Evolutionary conservation across 169 alveolate species (phyloP).

Genomic region (Nephromyces sp.): DNA sequence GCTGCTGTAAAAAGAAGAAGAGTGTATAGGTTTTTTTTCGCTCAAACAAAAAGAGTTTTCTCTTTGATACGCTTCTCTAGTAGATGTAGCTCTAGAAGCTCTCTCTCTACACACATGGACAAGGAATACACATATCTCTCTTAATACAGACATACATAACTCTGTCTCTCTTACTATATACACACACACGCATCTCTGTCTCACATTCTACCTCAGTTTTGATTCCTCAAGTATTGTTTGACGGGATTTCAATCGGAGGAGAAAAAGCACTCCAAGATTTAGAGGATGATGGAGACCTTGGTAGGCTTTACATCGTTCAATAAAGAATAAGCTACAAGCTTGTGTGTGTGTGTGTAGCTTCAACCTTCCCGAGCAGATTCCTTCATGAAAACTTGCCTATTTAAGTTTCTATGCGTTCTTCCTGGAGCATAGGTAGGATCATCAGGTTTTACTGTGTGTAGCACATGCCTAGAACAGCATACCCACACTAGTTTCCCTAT

Average conservation of each 20-base stretch:
- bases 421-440: background rate
- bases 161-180: background rate
- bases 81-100: background rate
- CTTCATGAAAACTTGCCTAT: background rate
- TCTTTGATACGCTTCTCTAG: background rate
- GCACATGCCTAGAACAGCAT: background rate
- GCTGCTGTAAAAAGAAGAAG: background rate
- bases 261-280: slow-evolving; percentile 62
- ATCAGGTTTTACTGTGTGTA: background rate
- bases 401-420: background rate
- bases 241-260: slow-evolving; percentile 65
- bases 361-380: background rate
- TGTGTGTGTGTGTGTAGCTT: background rate
- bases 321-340: background rate
- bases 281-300: slow-evolving; percentile 76
- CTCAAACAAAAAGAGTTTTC: background rate
- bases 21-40: background rate
- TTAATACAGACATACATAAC: background rate
- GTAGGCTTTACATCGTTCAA: slow-evolving; percentile 13
- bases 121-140: background rate
- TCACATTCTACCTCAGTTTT: slow-evolving; percentile 22
- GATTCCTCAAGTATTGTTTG: slow-evolving; percentile 68
- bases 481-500: background rate
- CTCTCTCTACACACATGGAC: background rate
- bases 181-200: background rate